Conservation (phyloP, 2,329 filamentous ascomycete species). For the Penicillium psychrosexuale region DNA sequence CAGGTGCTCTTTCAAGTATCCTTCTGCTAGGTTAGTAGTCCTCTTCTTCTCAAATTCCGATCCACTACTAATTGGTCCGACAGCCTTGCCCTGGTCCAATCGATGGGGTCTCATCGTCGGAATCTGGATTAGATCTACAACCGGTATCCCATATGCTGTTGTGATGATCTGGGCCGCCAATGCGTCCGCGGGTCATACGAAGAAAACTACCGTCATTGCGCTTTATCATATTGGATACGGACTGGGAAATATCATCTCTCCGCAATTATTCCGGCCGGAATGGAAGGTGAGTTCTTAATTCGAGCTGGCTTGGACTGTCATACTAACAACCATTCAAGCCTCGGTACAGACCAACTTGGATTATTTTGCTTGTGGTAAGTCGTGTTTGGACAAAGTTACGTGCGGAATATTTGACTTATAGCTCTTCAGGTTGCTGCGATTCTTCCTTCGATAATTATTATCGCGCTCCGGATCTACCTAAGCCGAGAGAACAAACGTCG, state of each 20-base stretch:
- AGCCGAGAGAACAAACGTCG: conserved; percentile 41
- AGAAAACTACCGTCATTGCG: conserved; percentile 40
- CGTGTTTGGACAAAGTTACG: conserved; percentile 22
- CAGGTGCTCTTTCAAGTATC: conserved; percentile 37
- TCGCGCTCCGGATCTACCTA: conserved; percentile 43
- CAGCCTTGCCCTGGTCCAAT: conserved; percentile 37
- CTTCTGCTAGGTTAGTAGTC: conserved; percentile 27
- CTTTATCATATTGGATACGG: conserved; percentile 36
- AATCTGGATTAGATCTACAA: conserved; percentile 41
- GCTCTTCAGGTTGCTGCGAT: conserved; percentile 37
- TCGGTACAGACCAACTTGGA: conserved; percentile 23
- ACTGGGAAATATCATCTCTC: conserved; percentile 45
- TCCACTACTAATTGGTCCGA: background rate
- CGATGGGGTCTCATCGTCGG: conserved; percentile 37
- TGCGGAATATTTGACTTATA: conserved; percentile 31
- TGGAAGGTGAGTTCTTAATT: conserved; percentile 23
- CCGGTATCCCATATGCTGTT: conserved; percentile 39
- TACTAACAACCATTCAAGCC: conserved; percentile 8
- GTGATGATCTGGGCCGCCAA: conserved; percentile 43
- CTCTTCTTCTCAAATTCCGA: background rate
- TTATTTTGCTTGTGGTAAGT: conserved; percentile 28
- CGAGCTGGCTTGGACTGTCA: background rate
- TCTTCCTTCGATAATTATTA: conserved; percentile 40
- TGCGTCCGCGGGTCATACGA: conserved; percentile 42
- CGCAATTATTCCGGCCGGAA: conserved; percentile 41